phyloP scores from a whole-genome alignment of 495 filamentous ascomycete genomes.

The Cairneyella variabilis region DNA sequence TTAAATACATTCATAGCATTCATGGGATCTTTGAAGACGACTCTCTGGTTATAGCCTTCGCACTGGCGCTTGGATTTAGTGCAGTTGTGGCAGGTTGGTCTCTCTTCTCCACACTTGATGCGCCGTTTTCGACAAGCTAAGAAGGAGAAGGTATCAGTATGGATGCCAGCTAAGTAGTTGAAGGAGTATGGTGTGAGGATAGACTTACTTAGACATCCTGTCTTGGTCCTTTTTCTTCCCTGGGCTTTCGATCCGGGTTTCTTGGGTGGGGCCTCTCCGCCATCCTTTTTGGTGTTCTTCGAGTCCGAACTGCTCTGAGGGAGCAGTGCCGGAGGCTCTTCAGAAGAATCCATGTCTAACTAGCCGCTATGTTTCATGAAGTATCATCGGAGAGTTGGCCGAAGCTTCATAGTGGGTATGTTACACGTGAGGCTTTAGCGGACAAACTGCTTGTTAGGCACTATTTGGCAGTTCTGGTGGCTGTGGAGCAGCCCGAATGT shows the following conservation, averaged over 20 bases:
- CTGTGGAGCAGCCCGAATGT: constrained; percentile 9
- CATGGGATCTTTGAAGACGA: constrained; percentile 84
- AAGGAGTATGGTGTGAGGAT: neutral
- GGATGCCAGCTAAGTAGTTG: neutral
- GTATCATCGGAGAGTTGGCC: neutral
- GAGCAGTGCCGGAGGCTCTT: neutral
- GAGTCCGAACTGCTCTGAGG: neutral
- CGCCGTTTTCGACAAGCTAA: constrained; percentile 87
- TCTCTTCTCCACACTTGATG: constrained; percentile 94
- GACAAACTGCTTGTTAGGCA: neutral
- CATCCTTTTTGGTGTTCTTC: neutral
- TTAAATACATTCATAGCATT: too few relatives aligned
- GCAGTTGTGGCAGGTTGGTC: constrained; percentile 87
- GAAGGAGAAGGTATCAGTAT: constrained; percentile 3
- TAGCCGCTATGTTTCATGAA: neutral
- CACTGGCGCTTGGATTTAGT: constrained; percentile 91
- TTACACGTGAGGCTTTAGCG: constrained; percentile 1
- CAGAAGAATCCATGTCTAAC: neutral
- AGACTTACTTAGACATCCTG: constrained; percentile 88
- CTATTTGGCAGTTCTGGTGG: neutral
- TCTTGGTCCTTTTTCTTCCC: constrained; percentile 82
- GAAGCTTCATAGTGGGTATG: neutral
- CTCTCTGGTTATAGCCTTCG: constrained; percentile 90
- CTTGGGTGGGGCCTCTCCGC: constrained; percentile 6
- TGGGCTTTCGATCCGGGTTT: constrained; percentile 24